Percentiles rank a stretch among this genome's conserved stretches.
phyloP scores from a whole-genome alignment of 1,284 basidiomycete genomes.

The Salmacisia buchloeana region DNA sequence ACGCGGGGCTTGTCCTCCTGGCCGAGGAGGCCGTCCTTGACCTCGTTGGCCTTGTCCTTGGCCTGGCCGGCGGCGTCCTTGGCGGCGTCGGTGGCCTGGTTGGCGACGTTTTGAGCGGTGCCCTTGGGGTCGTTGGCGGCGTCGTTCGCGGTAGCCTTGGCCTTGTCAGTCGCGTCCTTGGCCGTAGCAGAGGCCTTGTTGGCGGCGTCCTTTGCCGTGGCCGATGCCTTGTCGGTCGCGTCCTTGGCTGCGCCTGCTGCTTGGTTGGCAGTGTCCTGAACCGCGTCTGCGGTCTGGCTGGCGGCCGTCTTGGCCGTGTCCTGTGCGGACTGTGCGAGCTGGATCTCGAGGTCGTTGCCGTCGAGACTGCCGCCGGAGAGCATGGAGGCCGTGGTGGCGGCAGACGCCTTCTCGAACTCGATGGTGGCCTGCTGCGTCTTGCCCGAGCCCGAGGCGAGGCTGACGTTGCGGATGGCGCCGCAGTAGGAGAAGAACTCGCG shows the following conservation, averaged over 20 bases:
- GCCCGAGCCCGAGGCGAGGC: slow-evolving; percentile 6
- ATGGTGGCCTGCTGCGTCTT: slow-evolving; percentile 10
- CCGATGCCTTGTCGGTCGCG: background rate
- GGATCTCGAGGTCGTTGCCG: slow-evolving; percentile 28
- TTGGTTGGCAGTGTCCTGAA: background rate
- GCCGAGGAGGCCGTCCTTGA: slow-evolving; percentile 13
- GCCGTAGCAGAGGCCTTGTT: background rate
- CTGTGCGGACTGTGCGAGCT: slow-evolving; percentile 12
- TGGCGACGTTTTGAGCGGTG: background rate
- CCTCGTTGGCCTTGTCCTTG: background rate
- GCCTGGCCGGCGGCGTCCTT: background rate
- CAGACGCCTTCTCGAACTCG: slow-evolving; percentile 10
- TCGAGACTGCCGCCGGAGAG: slow-evolving; percentile 38
- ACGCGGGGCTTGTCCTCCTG: slow-evolving; percentile 44
- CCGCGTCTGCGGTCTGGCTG: background rate
- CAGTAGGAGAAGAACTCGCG: slow-evolving; percentile 39
- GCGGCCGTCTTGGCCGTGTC: slow-evolving; percentile 12
- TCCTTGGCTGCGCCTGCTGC: background rate
- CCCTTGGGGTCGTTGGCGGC: background rate
- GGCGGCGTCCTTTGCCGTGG: background rate
- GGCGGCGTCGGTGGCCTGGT: background rate
- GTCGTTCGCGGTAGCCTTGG: background rate
- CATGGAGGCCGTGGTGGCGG: slow-evolving; percentile 8
- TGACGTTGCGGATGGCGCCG: slow-evolving; percentile 31
- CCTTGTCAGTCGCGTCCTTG: too few relatives aligned